phyloP scores from a whole-genome alignment of 1,139 yeast genomes.

The Scheffersomyces insectosa region DNA sequence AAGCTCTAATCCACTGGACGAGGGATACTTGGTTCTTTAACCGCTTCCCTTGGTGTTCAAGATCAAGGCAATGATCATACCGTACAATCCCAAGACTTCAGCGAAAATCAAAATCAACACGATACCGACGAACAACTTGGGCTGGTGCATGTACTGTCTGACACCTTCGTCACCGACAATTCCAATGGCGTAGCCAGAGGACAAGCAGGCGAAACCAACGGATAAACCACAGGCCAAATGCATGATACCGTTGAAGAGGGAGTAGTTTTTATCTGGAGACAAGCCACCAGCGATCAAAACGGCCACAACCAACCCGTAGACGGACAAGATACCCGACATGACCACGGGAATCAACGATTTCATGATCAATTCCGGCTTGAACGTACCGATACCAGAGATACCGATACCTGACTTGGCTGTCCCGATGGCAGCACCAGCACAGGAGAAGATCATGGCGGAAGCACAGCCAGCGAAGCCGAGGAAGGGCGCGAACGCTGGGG shows the following conservation, averaged over 20 bases:
- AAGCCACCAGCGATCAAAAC: slow-evolving; percentile 94
- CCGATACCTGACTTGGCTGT: slow-evolving; percentile 99
- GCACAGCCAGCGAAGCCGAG: slow-evolving; percentile 96
- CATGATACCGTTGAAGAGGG: slow-evolving; percentile 93
- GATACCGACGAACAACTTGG: slow-evolving; percentile 91
- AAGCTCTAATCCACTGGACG: no score
- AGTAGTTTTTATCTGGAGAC: slow-evolving; percentile 72
- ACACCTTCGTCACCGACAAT: slow-evolving; percentile 99
- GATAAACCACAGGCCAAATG: slow-evolving; percentile 94
- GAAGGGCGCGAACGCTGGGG: slow-evolving; percentile 91
- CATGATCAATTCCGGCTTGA: slow-evolving; percentile 81
- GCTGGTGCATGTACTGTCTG: slow-evolving; percentile 94
- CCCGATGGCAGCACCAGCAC: slow-evolving; percentile 97
- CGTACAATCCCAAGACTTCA: slow-evolving; percentile 95
- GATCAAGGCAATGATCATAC: slow-evolving; percentile 88
- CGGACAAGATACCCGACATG: slow-evolving; percentile 97
- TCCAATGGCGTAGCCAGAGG: slow-evolving; percentile 98
- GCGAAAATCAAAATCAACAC: slow-evolving; percentile 96
- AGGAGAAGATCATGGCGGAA: slow-evolving; percentile 84
- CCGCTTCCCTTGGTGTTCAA: slow-evolving; percentile 81
- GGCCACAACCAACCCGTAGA: slow-evolving; percentile 93
- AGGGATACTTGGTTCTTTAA: neutral
- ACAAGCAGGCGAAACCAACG: slow-evolving; percentile 94
- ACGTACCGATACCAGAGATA: slow-evolving; percentile 87
- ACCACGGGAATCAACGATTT: slow-evolving; percentile 90